A percentile compares a stretch with the other conserved stretches of the same genome.
Conservation (phyloP, 768 basidiomycete species). For the Mycena indigotica region DNA sequence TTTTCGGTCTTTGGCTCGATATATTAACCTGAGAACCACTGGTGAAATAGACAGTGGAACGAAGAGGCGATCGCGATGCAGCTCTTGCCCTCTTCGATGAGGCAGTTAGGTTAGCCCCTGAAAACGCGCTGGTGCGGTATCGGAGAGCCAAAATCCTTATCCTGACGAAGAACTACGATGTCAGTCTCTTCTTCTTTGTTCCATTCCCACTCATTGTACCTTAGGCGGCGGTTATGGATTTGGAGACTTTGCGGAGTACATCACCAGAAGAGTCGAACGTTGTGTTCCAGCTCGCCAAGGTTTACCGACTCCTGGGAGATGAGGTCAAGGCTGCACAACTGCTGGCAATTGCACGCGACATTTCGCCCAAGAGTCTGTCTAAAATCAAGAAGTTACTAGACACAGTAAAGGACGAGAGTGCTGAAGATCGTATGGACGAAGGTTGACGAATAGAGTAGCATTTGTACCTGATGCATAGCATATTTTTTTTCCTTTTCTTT, state of each 20-base stretch:
- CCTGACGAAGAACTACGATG: conserved; percentile 79
- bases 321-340: conserved; percentile 78
- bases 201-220: conserved; percentile 28
- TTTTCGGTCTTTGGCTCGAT: conserved; percentile 21
- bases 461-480: too few relatives aligned
- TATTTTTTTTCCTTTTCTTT: background rate
- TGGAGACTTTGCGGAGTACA: conserved; percentile 75
- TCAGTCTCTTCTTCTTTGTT: conserved; percentile 43
- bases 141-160: conserved; percentile 90
- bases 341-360: conserved; percentile 89
- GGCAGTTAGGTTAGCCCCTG: conserved; percentile 77
- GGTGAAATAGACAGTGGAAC: conserved; percentile 78
- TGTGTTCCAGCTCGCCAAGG: conserved; percentile 92
- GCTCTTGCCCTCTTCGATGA: conserved; percentile 82
- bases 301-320: conserved; percentile 82
- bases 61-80: conserved; percentile 72
- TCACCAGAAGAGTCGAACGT: conserved; percentile 97
- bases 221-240: conserved; percentile 79
- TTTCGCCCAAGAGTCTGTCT: conserved; percentile 85
- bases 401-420: conserved; percentile 66
- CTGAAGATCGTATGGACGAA: conserved; percentile 58
- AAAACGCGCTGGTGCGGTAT: conserved; percentile 93
- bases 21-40: conserved; percentile 12
- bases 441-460: background rate
- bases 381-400: conserved; percentile 83